Evolutionary conservation across 331 rosid genomes (phyloP).

Genomic region (Malus hybrid): DNA sequence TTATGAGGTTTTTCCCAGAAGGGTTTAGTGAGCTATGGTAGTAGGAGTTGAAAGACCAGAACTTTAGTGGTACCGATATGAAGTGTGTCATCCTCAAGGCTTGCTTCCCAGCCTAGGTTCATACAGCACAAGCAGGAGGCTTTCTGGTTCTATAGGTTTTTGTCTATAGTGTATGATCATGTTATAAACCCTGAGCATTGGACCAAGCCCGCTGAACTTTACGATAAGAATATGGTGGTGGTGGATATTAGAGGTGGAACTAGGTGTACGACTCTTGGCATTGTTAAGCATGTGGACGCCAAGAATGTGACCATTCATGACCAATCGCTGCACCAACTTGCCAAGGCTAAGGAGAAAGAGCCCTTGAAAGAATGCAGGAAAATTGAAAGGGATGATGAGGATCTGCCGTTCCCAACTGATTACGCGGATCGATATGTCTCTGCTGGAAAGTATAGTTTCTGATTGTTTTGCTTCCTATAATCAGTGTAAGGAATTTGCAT

Average conservation of each 20-base stretch:
- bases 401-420: conserved; percentile 74
- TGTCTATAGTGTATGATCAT: conserved; percentile 81
- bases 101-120: conserved; percentile 77
- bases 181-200: conserved; percentile 84
- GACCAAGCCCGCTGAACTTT: conserved; percentile 81
- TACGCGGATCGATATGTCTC: conserved; percentile 85
- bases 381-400: conserved; percentile 78
- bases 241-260: conserved; percentile 91
- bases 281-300: conserved; percentile 85
- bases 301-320: conserved; percentile 78
- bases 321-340: conserved; percentile 13
- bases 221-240: conserved; percentile 56
- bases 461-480: neutral
- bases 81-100: conserved; percentile 63
- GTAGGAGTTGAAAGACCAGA: conserved; percentile 15
- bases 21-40: conserved; percentile 11
- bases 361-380: conserved; percentile 80
- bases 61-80: conserved; percentile 22
- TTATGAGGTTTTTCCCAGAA: conserved; percentile 32
- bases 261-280: conserved; percentile 73
- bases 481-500: neutral
- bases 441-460: conserved; percentile 62
- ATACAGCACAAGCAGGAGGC: conserved; percentile 92
- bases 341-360: conserved; percentile 85
- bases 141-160: conserved; percentile 85